These are phyloP conservation scores for Calcarisporium arbuscula DNA, from an alignment of 2,329 filamentous ascomycete species.

Conservation along the genomic window DNA sequence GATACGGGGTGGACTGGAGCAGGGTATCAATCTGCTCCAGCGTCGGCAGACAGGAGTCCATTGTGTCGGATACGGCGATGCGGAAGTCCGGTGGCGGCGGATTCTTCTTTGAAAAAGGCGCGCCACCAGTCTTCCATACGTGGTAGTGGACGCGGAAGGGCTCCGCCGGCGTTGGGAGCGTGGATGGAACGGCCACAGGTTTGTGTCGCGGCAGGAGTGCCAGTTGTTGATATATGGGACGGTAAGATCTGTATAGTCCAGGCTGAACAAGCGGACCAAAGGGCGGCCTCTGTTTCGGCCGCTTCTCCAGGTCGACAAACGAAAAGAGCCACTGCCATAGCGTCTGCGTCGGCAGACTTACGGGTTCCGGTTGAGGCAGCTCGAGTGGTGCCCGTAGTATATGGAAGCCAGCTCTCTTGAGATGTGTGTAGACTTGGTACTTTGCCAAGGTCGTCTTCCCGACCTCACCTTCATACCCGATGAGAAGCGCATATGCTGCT, in stretches of 20 bases:
- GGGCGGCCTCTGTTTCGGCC: conserved; percentile 22
- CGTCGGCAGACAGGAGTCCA: conserved; percentile 64
- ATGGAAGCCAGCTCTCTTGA: conserved; percentile 78
- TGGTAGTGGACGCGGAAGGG: conserved; percentile 73
- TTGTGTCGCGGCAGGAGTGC: conserved; percentile 67
- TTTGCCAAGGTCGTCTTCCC: conserved; percentile 65
- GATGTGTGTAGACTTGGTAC: conserved; percentile 80
- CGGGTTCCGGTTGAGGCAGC: conserved; percentile 7
- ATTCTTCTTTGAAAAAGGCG: conserved; percentile 68
- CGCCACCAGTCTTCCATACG: conserved; percentile 64
- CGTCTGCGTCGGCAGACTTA: conserved; percentile 14
- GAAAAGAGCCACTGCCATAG: conserved; percentile 51
- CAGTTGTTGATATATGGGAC: conserved; percentile 69
- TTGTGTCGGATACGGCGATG: conserved; percentile 74
- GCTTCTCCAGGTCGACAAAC: conserved; percentile 28
- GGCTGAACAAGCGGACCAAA: conserved; percentile 55
- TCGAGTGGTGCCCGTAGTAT: conserved; percentile 60
- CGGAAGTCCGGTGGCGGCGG: conserved; percentile 78
- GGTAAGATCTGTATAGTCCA: conserved; percentile 60
- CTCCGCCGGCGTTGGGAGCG: conserved; percentile 24
- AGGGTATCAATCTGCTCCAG: conserved; percentile 65
- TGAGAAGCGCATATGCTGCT: conserved; percentile 78
- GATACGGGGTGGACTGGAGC: conserved; percentile 66
- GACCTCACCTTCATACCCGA: conserved; percentile 60
- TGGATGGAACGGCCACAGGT: conserved; percentile 27